Evolutionary conservation across 2,329 filamentous ascomycete species (phyloP), one percentile per base, ranked within the genome.

Genomic region (Colletotrichum eremochloae): DNA sequence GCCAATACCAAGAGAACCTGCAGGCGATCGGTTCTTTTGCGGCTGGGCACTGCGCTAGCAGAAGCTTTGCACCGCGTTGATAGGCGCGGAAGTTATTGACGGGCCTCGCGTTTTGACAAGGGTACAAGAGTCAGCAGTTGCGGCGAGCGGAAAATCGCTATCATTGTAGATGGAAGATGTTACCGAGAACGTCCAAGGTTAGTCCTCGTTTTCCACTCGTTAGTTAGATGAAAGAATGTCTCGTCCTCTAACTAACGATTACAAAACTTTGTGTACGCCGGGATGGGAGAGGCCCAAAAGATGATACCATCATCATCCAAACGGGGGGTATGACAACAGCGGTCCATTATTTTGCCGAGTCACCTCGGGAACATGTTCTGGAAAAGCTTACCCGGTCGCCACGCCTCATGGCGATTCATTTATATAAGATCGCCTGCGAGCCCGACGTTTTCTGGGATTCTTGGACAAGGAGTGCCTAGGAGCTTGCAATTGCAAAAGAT

Each of bases 1-100:
- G 57, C 42, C 44, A 68, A 58, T 63, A 58, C 42, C 57, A 71
- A 57, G 57, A 29, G 29, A 31, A 11, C 42, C 12, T 68, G 52
- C 68, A 68, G 57, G 18, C 1, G 24, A n/a, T 40, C n/a, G 68
- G 36, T 24, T 44, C 50, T 58, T 68, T 52, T 44, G 52, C 38
- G 20, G 52, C 64, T 71, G 57, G 31, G 57, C 68, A 1, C 31
- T 38, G 11, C 57, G 8, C 57, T 57, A 52, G n/a, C 52, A 57
- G 12, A 42, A 14, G 20, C 15, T 36, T 60, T 63, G 14, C 29
- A 15, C 18, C 4, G 14, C 18, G 8, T 36, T 38, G 24, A 67
- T 40, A 31, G 55, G 55, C n/a, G 55, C 36, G 12, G 55, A 29
- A 36, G 62, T 42, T 56, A 8, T 5, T 52, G 40, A 52, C 36